phyloP scores from a whole-genome alignment of 176 grass and related monocot genomes.

The Paspalum vaginatum region DNA sequence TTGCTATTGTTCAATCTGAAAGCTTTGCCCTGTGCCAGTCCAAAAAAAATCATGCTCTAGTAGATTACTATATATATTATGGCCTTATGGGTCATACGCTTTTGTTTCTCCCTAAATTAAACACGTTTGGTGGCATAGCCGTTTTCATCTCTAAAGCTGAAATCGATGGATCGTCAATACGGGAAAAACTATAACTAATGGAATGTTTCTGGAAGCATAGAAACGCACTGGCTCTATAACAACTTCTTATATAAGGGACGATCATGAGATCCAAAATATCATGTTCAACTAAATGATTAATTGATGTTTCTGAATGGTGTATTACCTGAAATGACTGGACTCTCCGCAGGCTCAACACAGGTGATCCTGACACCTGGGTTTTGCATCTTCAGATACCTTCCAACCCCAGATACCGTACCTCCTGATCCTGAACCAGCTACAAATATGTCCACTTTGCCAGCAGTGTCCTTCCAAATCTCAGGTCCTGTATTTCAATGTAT shows the following conservation, averaged over 20 bases:
- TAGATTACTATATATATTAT: background rate
- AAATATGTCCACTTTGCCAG: conserved; percentile 63
- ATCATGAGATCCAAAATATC: background rate
- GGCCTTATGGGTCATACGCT: background rate
- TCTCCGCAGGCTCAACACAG: conserved; percentile 78
- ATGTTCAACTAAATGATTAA: background rate
- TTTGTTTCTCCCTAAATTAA: background rate
- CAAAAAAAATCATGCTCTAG: background rate
- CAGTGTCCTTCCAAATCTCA: conserved; percentile 75
- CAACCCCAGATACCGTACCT: conserved; percentile 67
- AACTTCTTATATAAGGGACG: background rate
- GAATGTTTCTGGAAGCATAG: background rate
- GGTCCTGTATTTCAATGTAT: conserved; percentile 44
- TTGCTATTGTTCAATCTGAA: background rate
- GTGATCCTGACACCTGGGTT: conserved; percentile 63
- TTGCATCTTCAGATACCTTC: conserved; percentile 78
- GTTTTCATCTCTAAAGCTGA: background rate
- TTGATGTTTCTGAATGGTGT: background rate
- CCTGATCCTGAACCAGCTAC: conserved; percentile 62
- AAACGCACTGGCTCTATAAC: background rate
- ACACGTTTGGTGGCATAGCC: background rate
- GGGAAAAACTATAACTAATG: background rate
- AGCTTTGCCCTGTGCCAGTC: background rate
- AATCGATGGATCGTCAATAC: background rate
- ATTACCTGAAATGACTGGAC: conserved; percentile 72